Conservation (phyloP, 257 asterid genomes). For the Solanum lycopersicoides region DNA sequence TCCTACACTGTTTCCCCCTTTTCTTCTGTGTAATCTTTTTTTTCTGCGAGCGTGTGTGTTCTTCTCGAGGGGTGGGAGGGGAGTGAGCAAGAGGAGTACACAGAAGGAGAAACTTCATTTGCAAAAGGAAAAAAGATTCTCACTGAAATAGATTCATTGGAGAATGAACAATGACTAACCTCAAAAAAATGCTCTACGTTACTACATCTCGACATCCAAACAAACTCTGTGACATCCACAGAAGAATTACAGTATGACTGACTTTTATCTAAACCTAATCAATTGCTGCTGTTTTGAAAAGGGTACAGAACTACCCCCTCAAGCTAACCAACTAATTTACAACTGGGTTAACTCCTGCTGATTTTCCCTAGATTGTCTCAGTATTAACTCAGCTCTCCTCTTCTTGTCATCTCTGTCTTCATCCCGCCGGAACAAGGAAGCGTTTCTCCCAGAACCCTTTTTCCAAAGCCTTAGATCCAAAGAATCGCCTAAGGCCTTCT, state of each 20-base stretch:
- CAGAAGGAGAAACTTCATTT: neutral
- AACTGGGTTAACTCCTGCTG: slow-evolving; percentile 85
- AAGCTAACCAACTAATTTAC: slow-evolving; percentile 59
- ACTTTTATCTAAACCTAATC: slow-evolving; percentile 45
- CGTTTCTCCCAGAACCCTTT: slow-evolving; percentile 38
- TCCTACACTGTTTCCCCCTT: neutral
- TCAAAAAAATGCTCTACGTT: slow-evolving; percentile 40
- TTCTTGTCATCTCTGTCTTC: slow-evolving; percentile 88
- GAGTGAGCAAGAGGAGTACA: neutral
- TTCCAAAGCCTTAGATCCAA: slow-evolving; percentile 76
- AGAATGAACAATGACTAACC: slow-evolving; percentile 29
- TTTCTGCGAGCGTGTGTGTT: neutral
- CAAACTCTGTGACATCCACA: slow-evolving; percentile 51
- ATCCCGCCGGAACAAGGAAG: slow-evolving; percentile 60
- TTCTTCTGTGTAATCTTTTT: neutral
- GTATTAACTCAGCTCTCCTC: slow-evolving; percentile 85
- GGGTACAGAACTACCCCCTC: slow-evolving; percentile 19
- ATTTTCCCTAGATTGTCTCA: slow-evolving; percentile 73
- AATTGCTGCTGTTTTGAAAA: slow-evolving; percentile 30
- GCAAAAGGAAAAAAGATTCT: neutral
- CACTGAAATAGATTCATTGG: slow-evolving; percentile 19
- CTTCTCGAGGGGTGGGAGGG: too few relatives aligned
- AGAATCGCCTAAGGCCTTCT: slow-evolving; percentile 65
- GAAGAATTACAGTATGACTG: slow-evolving; percentile 40
- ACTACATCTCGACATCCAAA: slow-evolving; percentile 28